phyloP scores from a whole-genome alignment of 2,329 filamentous ascomycete species.

The Colletotrichum sp. region DNA sequence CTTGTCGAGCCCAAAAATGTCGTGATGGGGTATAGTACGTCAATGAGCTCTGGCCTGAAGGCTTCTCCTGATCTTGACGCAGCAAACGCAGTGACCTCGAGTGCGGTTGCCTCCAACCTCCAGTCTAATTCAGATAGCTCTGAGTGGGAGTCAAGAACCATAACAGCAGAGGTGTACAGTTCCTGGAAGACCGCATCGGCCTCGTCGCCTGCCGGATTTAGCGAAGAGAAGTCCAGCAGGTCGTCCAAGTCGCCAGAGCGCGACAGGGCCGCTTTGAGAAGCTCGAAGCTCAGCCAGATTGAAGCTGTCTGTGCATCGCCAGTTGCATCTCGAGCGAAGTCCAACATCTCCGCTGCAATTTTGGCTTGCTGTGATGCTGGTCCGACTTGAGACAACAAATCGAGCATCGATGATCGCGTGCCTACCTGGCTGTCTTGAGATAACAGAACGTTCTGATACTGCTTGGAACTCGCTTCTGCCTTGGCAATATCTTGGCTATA shows the following conservation, averaged over 20 bases:
- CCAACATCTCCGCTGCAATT: conserved; percentile 70
- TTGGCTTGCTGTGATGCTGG: conserved; percentile 62
- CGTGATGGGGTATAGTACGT: conserved; percentile 89
- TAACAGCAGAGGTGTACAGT: conserved; percentile 72
- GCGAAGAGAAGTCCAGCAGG: conserved; percentile 64
- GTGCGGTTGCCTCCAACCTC: conserved; percentile 76
- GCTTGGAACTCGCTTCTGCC: conserved; percentile 20
- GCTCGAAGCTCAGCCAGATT: conserved; percentile 80
- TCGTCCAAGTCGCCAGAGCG: conserved; percentile 64
- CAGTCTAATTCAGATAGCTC: conserved; percentile 63
- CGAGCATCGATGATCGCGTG: conserved; percentile 61
- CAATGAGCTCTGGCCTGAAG: conserved; percentile 87
- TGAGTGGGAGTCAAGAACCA: conserved; percentile 60
- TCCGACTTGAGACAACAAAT: conserved; percentile 62
- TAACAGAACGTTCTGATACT: conserved; percentile 68
- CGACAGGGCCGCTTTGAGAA: conserved; percentile 64
- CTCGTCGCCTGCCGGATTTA: conserved; percentile 40
- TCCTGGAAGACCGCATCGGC: conserved; percentile 61
- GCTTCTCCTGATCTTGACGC: conserved; percentile 68
- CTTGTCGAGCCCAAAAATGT: conserved; percentile 82
- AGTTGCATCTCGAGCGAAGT: conserved; percentile 62
- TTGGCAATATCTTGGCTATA: conserved; percentile 30
- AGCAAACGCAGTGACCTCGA: conserved; percentile 81
- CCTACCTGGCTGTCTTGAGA: conserved; percentile 68
- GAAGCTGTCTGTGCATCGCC: conserved; percentile 69